phyloP scores from a whole-genome alignment of 257 asterid genomes.

The Solanum etuberosum region DNA sequence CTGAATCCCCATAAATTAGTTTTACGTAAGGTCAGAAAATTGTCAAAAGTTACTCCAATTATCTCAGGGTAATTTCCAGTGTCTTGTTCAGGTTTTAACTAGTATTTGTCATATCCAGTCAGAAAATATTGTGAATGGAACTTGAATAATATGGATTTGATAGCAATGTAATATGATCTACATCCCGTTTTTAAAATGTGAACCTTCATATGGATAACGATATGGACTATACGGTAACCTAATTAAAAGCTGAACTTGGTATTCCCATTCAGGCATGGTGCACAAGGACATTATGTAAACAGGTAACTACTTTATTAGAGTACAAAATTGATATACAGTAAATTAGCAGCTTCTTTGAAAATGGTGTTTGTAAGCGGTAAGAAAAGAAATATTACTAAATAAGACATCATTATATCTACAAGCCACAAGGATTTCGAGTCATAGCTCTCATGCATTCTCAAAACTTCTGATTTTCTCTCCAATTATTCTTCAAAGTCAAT shows the following conservation, averaged over 20 bases:
- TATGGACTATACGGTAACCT: background rate
- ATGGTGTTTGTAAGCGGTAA: background rate
- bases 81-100: background rate
- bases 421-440: background rate
- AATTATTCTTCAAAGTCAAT: background rate
- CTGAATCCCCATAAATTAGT: background rate
- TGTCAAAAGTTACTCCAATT: background rate
- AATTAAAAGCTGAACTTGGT: background rate
- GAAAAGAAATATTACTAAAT: background rate
- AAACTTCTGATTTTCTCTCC: background rate
- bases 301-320: background rate
- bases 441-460: background rate
- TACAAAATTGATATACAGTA: background rate
- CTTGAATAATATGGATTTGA: background rate
- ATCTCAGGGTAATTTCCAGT: background rate
- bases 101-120: background rate
- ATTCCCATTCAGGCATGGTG: background rate
- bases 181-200: background rate
- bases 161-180: background rate
- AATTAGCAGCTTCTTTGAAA: background rate
- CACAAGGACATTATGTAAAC: background rate
- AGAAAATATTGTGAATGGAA: background rate
- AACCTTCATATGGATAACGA: background rate
- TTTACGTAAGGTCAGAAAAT: background rate
- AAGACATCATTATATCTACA: background rate